phyloP scores from a whole-genome alignment of 306 rosid genomes.

The Gynostemma pentaphyllum region DNA sequence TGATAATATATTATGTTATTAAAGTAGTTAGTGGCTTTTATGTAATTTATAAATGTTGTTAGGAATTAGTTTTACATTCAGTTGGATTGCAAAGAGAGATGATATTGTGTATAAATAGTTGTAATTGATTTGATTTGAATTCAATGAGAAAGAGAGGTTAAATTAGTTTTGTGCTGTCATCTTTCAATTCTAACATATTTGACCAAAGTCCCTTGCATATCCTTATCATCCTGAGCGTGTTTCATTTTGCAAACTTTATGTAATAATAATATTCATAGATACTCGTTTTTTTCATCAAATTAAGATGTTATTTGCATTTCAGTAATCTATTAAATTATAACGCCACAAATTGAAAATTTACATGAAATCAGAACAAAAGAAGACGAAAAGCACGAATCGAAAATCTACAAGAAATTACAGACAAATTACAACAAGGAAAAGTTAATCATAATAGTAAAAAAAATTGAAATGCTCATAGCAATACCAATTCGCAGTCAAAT shows the following conservation, averaged over 20 bases:
- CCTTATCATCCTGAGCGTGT: not conserved
- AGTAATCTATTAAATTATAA: not conserved
- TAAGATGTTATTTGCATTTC: not conserved
- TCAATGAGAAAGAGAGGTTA: no score
- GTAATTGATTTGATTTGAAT: no score
- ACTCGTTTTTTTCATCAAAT: not conserved
- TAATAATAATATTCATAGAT: not conserved
- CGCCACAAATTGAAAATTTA: no score
- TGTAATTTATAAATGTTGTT: no score
- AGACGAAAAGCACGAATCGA: not conserved
- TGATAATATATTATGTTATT: no score
- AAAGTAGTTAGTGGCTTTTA: no score
- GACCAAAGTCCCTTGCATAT: not conserved
- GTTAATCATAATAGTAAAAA: not conserved
- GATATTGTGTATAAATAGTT: no score
- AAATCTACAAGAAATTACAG: not conserved
- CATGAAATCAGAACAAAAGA: not conserved
- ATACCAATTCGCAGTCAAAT: slow-evolving; percentile 99
- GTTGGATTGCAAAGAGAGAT: no score
- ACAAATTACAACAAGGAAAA: not conserved
- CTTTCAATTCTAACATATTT: no score
- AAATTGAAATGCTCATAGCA: not conserved
- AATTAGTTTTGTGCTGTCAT: no score
- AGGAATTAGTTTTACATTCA: no score
- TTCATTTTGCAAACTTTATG: not conserved